Evolutionary conservation across 2,329 filamentous ascomycete species (phyloP).

Genomic region (Samsoniella hepiali): DNA sequence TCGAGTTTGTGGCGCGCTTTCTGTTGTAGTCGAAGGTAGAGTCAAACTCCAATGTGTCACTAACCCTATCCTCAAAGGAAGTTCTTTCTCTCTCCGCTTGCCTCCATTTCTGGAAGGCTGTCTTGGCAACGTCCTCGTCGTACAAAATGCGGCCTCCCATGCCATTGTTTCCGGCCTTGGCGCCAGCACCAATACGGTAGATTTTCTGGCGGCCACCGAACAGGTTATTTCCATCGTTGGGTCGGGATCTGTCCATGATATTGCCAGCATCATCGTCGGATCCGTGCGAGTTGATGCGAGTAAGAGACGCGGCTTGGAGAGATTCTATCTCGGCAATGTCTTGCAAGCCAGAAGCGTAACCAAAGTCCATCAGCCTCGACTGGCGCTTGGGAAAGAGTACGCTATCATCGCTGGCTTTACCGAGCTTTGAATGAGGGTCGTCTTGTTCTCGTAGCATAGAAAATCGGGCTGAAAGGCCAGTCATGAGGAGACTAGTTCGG

Average conservation of each 20-base stretch:
- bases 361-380: constrained; percentile 73
- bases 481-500: constrained; percentile 93
- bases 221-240: constrained; percentile 83
- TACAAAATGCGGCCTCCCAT: constrained; percentile 73
- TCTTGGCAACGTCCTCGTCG: constrained; percentile 80
- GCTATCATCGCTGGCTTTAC: constrained; percentile 93
- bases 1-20: constrained; percentile 84
- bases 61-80: constrained; percentile 36
- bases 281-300: constrained; percentile 59
- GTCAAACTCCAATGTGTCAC: constrained; percentile 39
- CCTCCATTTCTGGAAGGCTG: constrained; percentile 77
- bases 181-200: constrained; percentile 70
- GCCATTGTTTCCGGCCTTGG: constrained; percentile 37
- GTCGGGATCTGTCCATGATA: constrained; percentile 81
- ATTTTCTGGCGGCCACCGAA: constrained; percentile 97
- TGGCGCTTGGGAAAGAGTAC: constrained; percentile 80
- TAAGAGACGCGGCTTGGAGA: constrained; percentile 59
- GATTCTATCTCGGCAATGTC: constrained; percentile 94
- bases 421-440: constrained; percentile 81
- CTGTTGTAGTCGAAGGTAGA: constrained; percentile 63
- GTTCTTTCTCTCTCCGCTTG: constrained; percentile 57
- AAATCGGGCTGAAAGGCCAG: constrained; percentile 88
- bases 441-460: constrained; percentile 96
- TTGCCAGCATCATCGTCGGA: constrained; percentile 65
- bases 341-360: constrained; percentile 55